Evolutionary conservation across 2,329 filamentous ascomycete species (phyloP), one percentile per base, ranked within the genome.

Genomic region (Penicillium sp.): DNA sequence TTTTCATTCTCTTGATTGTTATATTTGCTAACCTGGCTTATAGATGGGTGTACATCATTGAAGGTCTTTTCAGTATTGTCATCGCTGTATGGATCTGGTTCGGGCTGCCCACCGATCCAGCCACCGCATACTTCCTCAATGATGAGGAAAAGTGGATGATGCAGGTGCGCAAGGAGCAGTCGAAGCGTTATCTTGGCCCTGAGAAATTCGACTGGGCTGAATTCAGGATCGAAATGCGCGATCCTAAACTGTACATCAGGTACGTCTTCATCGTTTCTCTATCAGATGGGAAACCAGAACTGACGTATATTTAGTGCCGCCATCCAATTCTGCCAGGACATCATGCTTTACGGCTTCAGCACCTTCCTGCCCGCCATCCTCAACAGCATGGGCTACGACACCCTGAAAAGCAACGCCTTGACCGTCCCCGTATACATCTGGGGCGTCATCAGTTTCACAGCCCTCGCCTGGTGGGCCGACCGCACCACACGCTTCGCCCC

Each of bases 341-440:
- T 80, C 24, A 67, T 81, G 45, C 71, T 81, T 0, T 83, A 82
- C 62, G 81, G 81, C n/a, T 83, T 84, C 66, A 79, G 76, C 60
- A 83, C 80, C 9, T 84, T 84, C 64, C 68, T 83, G 3, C 83
- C 83, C 2, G 77, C 77, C 1, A 84, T 85, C 60, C 71, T 84
- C 48, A 71, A 75, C 43, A 73, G 72, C 30, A 77, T 83, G 66
- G 80, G 81, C 2, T 83, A 81, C 62, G 67, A 72, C 38, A 74
- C 73, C n/a, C 68, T 83, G 20, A 70, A 79, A 61, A 76, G 78
- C 11, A 80, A 84, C 56, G 77, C 80, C 35, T 69, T 84, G 33
- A 83, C 80, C 3, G 79, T 84, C 1, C 82, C 82, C 0, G 79
- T 83, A n/a, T 84, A 81, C 61, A 65, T 81, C 14, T 76, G 77